Evolutionary conservation across 2,329 filamentous ascomycete species (phyloP), one percentile per base, ranked within the genome.

Genomic region (Dothidotthia symphoricarpi): DNA sequence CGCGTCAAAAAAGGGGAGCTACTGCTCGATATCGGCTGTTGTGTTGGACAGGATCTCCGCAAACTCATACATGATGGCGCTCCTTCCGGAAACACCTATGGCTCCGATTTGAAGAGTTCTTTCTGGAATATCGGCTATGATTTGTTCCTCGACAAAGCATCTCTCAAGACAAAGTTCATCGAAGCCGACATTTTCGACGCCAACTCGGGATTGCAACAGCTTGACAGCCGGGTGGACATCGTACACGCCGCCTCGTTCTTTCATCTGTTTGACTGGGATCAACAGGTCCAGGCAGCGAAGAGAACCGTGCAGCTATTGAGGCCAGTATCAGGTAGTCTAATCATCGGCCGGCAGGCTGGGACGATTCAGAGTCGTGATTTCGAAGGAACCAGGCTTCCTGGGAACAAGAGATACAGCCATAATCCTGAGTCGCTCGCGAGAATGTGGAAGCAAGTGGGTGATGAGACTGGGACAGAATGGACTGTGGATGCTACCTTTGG

Each of bases 111-210:
- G 17, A 51, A 58, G 30, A 38, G 47, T 7, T 43, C 53, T 2
- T 78, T 83, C 49, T 70, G 81, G 47, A 70, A 78, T 13, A 64
- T 78, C 13, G 79, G 80, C 14, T 80, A 64, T 38, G 55, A 64
- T 10, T 40, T 68, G 22, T 69, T 69, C 39, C 46, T 51, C 4
- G 66, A 69, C 48, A 54, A 53, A 29, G 47, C 63, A 3, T 68
- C 43, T 15, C 57, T 81, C 9, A 70, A 68, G 22, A 71, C 70
- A 1, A 68, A 64, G 2, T 80, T 81, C 49, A 67, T 82, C 26
- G 56, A 71, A 3, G 77, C 75, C 14, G 74, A 81, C 43, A 61
- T 80, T 24, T 56, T 66, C 24, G 54, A 63, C 24, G 22, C 47
- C 6, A 41, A 57, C 10, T 62, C 61, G 1, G 46, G 45, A 6